Evolutionary conservation across 306 rosid species (phyloP).

Genomic region (Carpinus fangiana): DNA sequence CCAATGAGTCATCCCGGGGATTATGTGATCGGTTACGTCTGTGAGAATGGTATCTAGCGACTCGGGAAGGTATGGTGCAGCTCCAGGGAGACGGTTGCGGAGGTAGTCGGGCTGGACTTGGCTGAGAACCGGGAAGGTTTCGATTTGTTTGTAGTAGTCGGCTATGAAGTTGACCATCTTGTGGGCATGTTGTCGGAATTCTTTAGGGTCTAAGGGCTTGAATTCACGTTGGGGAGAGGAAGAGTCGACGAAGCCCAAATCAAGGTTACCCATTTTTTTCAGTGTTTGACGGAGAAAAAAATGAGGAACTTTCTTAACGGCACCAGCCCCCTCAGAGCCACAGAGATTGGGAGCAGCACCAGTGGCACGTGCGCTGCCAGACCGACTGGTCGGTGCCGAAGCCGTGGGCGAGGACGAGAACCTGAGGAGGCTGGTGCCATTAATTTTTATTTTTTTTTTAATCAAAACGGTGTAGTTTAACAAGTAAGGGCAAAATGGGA

Average conservation of each 20-base stretch:
- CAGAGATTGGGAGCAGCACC: no score
- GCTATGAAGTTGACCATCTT: constrained; percentile 61
- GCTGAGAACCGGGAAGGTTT: constrained; percentile 43
- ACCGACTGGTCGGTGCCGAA: no score
- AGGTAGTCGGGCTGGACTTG: constrained; percentile 54
- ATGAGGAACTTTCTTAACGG: no score
- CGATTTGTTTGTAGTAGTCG: constrained; percentile 45
- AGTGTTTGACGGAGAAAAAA: neutral
- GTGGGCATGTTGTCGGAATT: constrained; percentile 60
- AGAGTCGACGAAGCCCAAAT: constrained; percentile 10
- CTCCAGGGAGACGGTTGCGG: constrained; percentile 27
- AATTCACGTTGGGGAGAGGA: constrained; percentile 8
- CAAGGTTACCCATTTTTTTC: constrained; percentile 36
- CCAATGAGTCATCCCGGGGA: constrained; percentile 76
- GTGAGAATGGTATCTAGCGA: constrained; percentile 49
- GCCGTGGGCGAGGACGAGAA: no score
- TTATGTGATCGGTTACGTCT: constrained; percentile 44
- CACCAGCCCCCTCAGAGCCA: no score
- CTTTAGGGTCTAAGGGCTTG: constrained; percentile 53
- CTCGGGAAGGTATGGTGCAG: constrained; percentile 49
- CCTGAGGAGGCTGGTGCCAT: no score
- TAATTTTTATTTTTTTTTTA: no score
- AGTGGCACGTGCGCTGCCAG: no score
- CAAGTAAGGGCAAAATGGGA: no score
- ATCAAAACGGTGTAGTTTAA: no score